phyloP scores from a whole-genome alignment of 768 basidiomycete genomes.

The Trametes meyenii region DNA sequence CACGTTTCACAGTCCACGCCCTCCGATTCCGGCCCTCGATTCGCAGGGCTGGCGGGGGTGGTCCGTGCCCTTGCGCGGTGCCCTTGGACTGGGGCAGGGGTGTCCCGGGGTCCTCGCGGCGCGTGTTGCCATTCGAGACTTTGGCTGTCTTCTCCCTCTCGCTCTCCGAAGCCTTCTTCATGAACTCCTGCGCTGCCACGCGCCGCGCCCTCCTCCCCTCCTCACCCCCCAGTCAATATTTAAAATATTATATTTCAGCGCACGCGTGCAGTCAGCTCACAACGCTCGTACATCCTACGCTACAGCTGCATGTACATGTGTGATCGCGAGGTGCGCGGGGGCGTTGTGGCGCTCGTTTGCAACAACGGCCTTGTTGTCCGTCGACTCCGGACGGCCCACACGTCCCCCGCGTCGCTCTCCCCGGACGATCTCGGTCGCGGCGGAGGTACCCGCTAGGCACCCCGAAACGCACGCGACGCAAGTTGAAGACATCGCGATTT shows the following conservation, averaged over 20 bases:
- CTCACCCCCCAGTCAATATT: not conserved
- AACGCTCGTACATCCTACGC: not conserved
- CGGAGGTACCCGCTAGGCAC: not conserved
- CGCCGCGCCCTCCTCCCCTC: not conserved
- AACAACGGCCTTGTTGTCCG: not conserved
- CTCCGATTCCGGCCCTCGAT: conserved; percentile 3
- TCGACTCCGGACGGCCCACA: not conserved
- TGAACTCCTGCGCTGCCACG: conserved; percentile 5
- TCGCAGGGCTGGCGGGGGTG: conserved; percentile 13
- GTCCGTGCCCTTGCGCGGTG: conserved; percentile 24
- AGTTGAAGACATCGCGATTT: not conserved
- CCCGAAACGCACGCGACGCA: not conserved
- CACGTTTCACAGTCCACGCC: not conserved
- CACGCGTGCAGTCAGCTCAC: not conserved
- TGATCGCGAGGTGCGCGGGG: not conserved
- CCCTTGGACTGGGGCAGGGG: not conserved
- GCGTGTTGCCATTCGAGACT: conserved; percentile 29
- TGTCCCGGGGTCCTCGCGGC: conserved; percentile 21
- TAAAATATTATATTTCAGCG: not conserved
- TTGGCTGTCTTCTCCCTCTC: conserved; percentile 9
- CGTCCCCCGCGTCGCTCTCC: not conserved
- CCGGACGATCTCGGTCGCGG: not conserved
- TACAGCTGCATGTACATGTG: not conserved
- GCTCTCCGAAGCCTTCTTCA: conserved; percentile 3
- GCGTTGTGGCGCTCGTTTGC: conserved; percentile 1